Percentiles rank a stretch among this genome's conserved stretches.
Conservation (phyloP, 257 asterid genomes). For the Nicotiana otophora region DNA sequence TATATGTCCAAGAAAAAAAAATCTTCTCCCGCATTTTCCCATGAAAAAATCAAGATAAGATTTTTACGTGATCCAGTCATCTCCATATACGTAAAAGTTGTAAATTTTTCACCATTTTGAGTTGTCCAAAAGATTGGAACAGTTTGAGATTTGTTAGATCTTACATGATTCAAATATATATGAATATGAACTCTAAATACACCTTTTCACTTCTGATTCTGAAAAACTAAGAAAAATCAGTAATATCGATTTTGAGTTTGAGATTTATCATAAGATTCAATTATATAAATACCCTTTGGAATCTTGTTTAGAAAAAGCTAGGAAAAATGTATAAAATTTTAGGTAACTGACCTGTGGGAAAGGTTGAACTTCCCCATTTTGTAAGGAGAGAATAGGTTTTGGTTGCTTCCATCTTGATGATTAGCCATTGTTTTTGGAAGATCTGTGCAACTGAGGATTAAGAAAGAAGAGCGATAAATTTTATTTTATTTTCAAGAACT, state of each 20-base stretch:
- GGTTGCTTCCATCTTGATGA: conserved; percentile 25
- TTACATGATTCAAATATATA: not conserved
- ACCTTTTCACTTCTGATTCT: not conserved
- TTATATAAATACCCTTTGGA: not conserved
- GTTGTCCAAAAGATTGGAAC: not conserved
- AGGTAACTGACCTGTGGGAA: conserved; percentile 62
- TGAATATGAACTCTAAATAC: not conserved
- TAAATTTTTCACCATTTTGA: too few relatives aligned
- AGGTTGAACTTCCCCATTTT: conserved; percentile 70
- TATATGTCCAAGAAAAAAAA: too few relatives aligned
- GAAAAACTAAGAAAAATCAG: not conserved
- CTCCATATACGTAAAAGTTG: too few relatives aligned
- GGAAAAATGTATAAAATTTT: not conserved
- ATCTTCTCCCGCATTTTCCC: too few relatives aligned
- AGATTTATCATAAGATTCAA: not conserved
- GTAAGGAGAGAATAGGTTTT: conserved; percentile 82
- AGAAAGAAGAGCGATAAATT: not conserved
- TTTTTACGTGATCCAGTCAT: not conserved
- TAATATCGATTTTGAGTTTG: not conserved
- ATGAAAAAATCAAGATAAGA: not conserved
- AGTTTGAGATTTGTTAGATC: not conserved
- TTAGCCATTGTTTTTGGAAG: conserved; percentile 32
- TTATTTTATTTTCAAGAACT: not conserved
- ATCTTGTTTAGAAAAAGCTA: not conserved
- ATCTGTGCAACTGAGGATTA: not conserved